Base-by-base conservation (phyloP, 192 early-diverging fungal genomes). In the Phlyctochytrium arcticum region DNA sequence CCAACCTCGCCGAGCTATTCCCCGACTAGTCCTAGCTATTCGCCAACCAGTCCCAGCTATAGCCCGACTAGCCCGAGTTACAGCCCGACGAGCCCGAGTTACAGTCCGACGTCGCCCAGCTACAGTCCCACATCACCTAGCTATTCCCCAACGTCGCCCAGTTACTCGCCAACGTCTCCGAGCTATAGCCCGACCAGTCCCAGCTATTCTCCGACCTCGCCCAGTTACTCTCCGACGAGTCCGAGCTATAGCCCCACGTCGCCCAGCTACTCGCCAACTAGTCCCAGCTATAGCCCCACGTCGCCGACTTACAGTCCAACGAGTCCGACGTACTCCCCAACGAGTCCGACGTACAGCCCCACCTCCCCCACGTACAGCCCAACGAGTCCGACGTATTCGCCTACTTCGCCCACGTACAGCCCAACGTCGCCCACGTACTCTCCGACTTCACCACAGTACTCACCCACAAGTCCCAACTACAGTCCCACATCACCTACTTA, bases 1-100 rank as follows among this genome's bases (percentile, higher is more conserved):
- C 92, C 93, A 8, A 89, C 91, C 5, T 84, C 78, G 6, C 90
- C 90, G 7, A 80, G 79, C 6, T 90, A 92, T 60, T 81, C 78
- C 27, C 92, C 93, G 9, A 90, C 90, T 4, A 83, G 77, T 8
- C 90, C 90, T 6, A 80, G 78, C 6, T 90, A 93, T 60, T 79
- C 75, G 0, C 90, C 90, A 33, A 93, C 89, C 5, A 84, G 80
- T 0, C 89, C 89, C 4, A 70, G 57, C 30, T 91, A 91, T 49
- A 74, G 65, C 3, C 82, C 82, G 26, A 79, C 81, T n/a, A 62
- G 57, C 55, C 82, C 82, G 56, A 76, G 67, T 10, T 84, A 84
- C 70, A 81, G 78, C 27, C 89, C 89, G n/a, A 91, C 86, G 27
- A 66, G 63, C 19, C 79, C 80, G 33, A 73, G 65, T 44, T 85